Evolutionary conservation across 2,329 filamentous ascomycete genomes (phyloP).

Genomic region (Elsinoe ampelina): DNA sequence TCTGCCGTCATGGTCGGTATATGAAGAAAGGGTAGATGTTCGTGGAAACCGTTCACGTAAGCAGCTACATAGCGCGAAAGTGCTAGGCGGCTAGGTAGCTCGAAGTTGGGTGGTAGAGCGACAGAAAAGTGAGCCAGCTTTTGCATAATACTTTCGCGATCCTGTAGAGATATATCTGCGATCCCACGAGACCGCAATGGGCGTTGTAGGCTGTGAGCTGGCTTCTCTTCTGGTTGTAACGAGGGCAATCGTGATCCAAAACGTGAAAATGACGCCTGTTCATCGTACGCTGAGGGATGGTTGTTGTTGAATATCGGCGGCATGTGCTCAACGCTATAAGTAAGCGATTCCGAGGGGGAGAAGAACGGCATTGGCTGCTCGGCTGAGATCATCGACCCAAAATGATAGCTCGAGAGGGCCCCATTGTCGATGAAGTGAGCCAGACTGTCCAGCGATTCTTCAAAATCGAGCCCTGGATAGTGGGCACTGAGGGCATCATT

Average conservation of each 20-base stretch:
- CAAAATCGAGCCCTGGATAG: constrained; percentile 18
- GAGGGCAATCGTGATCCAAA: constrained; percentile 14
- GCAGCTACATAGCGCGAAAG: constrained; percentile 60
- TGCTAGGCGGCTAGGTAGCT: constrained; percentile 60
- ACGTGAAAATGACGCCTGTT: constrained; percentile 13
- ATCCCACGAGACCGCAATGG: constrained; percentile 1
- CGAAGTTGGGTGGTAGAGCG: constrained; percentile 39
- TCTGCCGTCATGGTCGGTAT: constrained; percentile 55
- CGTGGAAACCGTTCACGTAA: constrained; percentile 58
- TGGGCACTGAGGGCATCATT: constrained; percentile 5
- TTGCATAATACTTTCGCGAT: constrained; percentile 6
- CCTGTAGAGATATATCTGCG: constrained; percentile 12
- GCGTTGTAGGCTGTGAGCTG: constrained; percentile 3
- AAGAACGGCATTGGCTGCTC: constrained; percentile 36
- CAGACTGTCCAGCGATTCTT: constrained; percentile 30
- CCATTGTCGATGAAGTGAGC: constrained; percentile 32
- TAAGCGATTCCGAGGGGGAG: constrained; percentile 30
- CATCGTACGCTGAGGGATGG: constrained; percentile 4
- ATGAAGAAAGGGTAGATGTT: constrained; percentile 55
- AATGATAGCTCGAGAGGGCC: constrained; percentile 31
- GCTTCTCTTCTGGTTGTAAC: constrained; percentile 14
- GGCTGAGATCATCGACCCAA: constrained; percentile 31
- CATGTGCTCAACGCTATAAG: constrained; percentile 23
- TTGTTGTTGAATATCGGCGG: constrained; percentile 2
- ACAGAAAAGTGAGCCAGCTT: constrained; percentile 6